Evolutionary conservation across 805 yeast species (phyloP).

Genomic region (Wickerhamiella parazyma): DNA sequence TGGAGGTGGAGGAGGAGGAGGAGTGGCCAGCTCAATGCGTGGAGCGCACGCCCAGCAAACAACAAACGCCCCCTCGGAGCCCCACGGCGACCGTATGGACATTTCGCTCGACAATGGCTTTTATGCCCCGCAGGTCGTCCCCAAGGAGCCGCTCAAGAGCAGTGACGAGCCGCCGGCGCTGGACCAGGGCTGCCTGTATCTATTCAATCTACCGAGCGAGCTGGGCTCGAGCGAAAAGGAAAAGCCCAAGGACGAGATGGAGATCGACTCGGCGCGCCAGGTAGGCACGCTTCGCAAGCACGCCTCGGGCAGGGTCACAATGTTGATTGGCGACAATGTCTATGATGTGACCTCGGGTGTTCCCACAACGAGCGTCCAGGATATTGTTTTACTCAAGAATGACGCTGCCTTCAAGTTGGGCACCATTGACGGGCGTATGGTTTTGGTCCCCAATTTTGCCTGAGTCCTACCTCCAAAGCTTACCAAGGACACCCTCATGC

Average conservation of each 20-base stretch:
- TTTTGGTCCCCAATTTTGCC: conserved; percentile 38
- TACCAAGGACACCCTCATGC: conserved; percentile 17
- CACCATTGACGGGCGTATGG: conserved; percentile 39
- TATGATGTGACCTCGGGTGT: conserved; percentile 65
- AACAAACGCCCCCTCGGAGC: background rate
- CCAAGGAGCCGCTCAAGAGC: background rate
- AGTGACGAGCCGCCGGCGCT: conserved; percentile 12
- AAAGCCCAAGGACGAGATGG: conserved; percentile 8
- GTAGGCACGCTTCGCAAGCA: conserved; percentile 67
- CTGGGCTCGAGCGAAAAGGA: conserved; percentile 11
- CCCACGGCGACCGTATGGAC: conserved; percentile 1
- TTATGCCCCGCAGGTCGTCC: conserved; percentile 5
- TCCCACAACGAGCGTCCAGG: conserved; percentile 56
- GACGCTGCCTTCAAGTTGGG: conserved; percentile 40
- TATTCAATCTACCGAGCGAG: conserved; percentile 37
- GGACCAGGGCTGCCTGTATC: conserved; percentile 22
- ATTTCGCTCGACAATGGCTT: conserved; percentile 2
- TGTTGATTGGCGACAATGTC: conserved; percentile 55
- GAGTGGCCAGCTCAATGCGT: background rate
- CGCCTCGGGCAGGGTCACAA: conserved; percentile 67
- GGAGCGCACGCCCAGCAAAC: conserved; percentile 10
- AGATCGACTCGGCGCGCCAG: conserved; percentile 33
- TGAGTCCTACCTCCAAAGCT: background rate
- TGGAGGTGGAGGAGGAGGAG: background rate
- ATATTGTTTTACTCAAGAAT: conserved; percentile 44